Evolutionary conservation across 257 asterid species (phyloP).

Genomic region (Salvia rosmarinus): DNA sequence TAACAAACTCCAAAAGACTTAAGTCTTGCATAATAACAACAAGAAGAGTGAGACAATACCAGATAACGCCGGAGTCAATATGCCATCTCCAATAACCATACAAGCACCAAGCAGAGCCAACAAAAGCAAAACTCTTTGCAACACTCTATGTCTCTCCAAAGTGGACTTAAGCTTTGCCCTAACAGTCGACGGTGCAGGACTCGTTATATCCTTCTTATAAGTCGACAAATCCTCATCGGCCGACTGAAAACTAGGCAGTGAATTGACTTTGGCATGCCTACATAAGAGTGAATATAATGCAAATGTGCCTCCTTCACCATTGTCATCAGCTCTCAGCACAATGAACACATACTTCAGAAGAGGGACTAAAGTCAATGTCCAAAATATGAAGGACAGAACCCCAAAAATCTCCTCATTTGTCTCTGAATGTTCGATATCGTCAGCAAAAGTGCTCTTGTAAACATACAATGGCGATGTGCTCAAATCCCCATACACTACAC

Average conservation of each 20-base stretch:
- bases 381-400: constrained; percentile 76
- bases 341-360: constrained; percentile 80
- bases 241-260: constrained; percentile 78
- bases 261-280: constrained; percentile 76
- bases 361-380: constrained; percentile 88
- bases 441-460: constrained; percentile 84
- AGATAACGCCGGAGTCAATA: constrained; percentile 82
- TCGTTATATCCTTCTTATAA: constrained; percentile 61
- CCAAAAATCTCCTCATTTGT: constrained; percentile 87
- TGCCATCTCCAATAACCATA: constrained; percentile 97
- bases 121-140: constrained; percentile 72
- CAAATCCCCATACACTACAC: constrained; percentile 95
- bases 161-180: constrained; percentile 71
- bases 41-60: constrained; percentile 42
- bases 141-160: constrained; percentile 67
- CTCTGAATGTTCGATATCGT: constrained; percentile 73
- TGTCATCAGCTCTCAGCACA: constrained; percentile 90
- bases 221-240: constrained; percentile 77
- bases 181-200: constrained; percentile 60
- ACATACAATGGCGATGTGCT: constrained; percentile 91
- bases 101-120: constrained; percentile 93
- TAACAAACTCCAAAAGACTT: constrained; percentile 13
- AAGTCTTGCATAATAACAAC: constrained; percentile 14
- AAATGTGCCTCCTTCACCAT: constrained; percentile 97
- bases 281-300: constrained; percentile 83